A percentile compares a stretch with the other conserved stretches of the same genome.
phyloP scores from a whole-genome alignment of 169 alveolate genomes.

The Theileria sp. region DNA sequence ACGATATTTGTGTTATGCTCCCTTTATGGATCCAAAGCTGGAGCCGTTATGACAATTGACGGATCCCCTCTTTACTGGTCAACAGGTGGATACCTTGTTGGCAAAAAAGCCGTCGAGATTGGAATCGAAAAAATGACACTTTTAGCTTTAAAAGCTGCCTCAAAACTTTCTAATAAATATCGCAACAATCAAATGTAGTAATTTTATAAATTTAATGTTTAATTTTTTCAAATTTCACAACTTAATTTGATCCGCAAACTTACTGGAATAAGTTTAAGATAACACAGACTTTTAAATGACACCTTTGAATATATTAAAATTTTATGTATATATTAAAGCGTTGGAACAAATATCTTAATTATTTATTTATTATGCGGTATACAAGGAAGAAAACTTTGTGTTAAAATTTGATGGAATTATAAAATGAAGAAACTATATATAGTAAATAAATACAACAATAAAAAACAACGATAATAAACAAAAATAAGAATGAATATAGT shows the following conservation, averaged over 20 bases:
- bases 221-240: too few species aligned
- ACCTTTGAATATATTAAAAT: not conserved
- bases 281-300: not conserved
- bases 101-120: not conserved
- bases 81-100: not conserved
- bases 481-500: not conserved
- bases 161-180: not conserved
- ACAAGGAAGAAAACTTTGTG: not conserved
- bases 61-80: not conserved
- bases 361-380: not conserved
- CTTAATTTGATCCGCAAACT: not conserved
- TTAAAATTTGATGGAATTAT: too few species aligned
- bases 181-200: not conserved
- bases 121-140: not conserved
- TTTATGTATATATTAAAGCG: not conserved
- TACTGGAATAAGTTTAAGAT: not conserved
- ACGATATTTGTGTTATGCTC: not conserved
- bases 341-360: not conserved
- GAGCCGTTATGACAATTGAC: not conserved
- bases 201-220: too few species aligned
- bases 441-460: not conserved
- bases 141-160: not conserved
- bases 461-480: not conserved
- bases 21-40: conserved; percentile 8
- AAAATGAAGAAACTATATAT: not conserved